A percentile compares a stretch with the other conserved stretches of the same genome.
Conservation (phyloP, 495 filamentous ascomycete genomes). For the Xylaria scruposa region DNA sequence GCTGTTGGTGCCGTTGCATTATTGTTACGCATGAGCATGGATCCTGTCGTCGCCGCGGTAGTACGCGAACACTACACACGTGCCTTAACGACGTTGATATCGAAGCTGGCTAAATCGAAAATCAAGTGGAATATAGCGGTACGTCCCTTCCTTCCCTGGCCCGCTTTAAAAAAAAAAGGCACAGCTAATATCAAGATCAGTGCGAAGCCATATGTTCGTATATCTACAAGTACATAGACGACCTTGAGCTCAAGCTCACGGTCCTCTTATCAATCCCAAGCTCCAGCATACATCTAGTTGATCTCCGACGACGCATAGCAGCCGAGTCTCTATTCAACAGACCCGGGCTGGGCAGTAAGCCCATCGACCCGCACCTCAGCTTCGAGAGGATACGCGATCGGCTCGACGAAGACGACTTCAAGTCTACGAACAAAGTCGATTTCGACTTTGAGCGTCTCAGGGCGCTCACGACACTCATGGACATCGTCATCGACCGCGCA, state of each 20-base stretch:
- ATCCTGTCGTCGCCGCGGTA: slow-evolving; percentile 55
- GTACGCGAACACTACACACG: slow-evolving; percentile 45
- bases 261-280: slow-evolving; percentile 66
- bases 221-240: slow-evolving; percentile 56
- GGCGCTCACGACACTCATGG: slow-evolving; percentile 69
- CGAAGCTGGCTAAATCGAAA: slow-evolving; percentile 25
- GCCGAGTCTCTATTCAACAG: slow-evolving; percentile 70
- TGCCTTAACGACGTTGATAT: slow-evolving; percentile 35
- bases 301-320: slow-evolving; percentile 75
- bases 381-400: slow-evolving; percentile 58
- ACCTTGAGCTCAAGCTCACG: slow-evolving; percentile 61
- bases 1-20: slow-evolving; percentile 45
- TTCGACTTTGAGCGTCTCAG: slow-evolving; percentile 69
- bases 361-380: slow-evolving; percentile 54
- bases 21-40: slow-evolving; percentile 67
- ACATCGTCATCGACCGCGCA: slow-evolving; percentile 75
- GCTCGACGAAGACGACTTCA: slow-evolving; percentile 55
- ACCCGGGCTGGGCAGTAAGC: slow-evolving; percentile 50
- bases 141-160: not conserved
- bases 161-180: no score
- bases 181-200: slow-evolving; percentile 49
- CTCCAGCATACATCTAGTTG: slow-evolving; percentile 58
- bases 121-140: slow-evolving; percentile 40
- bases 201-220: slow-evolving; percentile 60
- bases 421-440: slow-evolving; percentile 48